Conservation (phyloP, 805 yeast species). For the Candida hispaniensis region DNA sequence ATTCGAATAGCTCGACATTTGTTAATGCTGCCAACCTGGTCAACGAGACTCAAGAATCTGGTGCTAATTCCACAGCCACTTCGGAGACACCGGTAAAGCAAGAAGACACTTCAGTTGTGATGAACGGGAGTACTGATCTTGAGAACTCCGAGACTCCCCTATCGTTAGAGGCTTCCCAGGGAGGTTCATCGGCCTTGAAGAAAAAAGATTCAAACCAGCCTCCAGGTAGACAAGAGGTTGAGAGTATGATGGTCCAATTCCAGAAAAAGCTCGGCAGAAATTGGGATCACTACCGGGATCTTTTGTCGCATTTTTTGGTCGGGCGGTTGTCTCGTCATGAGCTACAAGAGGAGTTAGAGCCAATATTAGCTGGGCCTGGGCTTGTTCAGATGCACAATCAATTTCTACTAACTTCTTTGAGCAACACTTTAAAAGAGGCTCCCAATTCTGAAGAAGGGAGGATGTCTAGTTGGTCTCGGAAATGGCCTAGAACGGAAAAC, state of each 20-base stretch:
- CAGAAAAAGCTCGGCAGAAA: conserved; percentile 60
- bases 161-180: no score
- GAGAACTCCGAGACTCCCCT: no score
- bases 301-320: conserved; percentile 60
- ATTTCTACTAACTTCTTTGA: conserved; percentile 65
- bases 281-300: conserved; percentile 81
- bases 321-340: conserved; percentile 75
- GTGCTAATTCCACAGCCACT: no score
- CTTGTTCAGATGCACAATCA: conserved; percentile 68
- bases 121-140: no score
- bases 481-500: conserved; percentile 43
- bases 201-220: conserved; percentile 23
- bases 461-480: conserved; percentile 39
- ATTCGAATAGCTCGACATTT: no score
- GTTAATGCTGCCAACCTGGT: no score
- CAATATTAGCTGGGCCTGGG: conserved; percentile 39
- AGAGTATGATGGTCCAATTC: conserved; percentile 56
- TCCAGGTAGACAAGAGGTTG: conserved; percentile 43
- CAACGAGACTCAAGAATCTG: no score
- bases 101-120: no score
- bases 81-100: no score
- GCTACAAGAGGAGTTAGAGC: conserved; percentile 46
- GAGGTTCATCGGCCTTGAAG: no score
- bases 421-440: conserved; percentile 71
- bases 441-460: conserved; percentile 42